Base-by-base conservation (phyloP, 2,329 filamentous ascomycete genomes). In the Colletotrichum lupini region DNA sequence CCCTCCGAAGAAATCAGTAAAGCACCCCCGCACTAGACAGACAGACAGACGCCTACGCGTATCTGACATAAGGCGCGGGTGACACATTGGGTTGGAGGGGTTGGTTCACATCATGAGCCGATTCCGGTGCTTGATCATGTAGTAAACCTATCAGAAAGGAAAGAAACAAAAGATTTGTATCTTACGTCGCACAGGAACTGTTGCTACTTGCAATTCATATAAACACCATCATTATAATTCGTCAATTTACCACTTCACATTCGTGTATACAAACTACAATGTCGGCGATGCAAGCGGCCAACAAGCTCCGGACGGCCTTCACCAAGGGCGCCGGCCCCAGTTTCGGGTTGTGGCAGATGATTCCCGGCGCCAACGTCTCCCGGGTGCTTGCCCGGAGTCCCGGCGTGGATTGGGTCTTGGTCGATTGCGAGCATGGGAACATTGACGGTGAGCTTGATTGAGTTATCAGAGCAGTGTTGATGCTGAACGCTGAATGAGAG, bases 321-420 rank as follows among this genome's bases (percentile, higher is more conserved):
- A 77, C 80, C 28, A 83, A 86, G 74, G 85, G 83, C 64, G 84
- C 81, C 64, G 81, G 82, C 28, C 82, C 87, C 6, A 86, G 88
- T 61, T 83, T 91, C 76, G 90, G 90, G 4, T 84, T 88, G 66
- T 92, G 90, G 90, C 90, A 92, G 82, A 91, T 91, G 85, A 81
- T 92, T 67, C 90, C 90, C 0, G 89, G 90, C 0, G 84, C 86
- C 57, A 91, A 92, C 74, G 82, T 92, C 14, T 90, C 90, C 5
- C 85, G 90, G 66, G 81, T 87, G 22, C 83, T 94, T 60, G 91
- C 92, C 1, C 84, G 90, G 67, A 87, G 87, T 3, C 82, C 87
- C 1, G 92, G 91, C 1, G 86, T 92, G 1, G 92, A 93, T 78
- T 93, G 92, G 87, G 88, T 94, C 11, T 84, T 92, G 80, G 88